Base-by-base conservation (phyloP, 2,329 filamentous ascomycete genomes). In the Pyricularia pennisetigena region DNA sequence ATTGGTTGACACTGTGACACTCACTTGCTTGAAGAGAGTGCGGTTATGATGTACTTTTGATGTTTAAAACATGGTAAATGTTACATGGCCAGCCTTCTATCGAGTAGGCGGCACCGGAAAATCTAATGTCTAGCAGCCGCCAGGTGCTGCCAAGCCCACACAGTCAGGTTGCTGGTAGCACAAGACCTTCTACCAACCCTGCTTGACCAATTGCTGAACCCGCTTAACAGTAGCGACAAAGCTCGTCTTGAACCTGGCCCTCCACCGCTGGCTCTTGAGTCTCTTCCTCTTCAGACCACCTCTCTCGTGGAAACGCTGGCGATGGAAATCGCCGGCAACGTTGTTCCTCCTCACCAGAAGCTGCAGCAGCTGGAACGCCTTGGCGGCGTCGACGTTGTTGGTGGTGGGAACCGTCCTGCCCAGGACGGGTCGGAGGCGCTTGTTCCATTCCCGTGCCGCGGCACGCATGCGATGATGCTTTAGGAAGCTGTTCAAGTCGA, bases 201-300 rank as follows among this genome's bases (percentile, higher is more conserved):
- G 91, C 75, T 82, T 86, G 73, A 86, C 90, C 79, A 96, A 82
- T 76, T 91, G 85, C 74, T 85, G 81, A 6, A 93, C 91, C 72
- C 91, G 82, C 59, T 74, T 76, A 8, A 92, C 85, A 12, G 87
- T 86, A 5, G 84, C 83, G 76, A 81, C 83, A 78, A 95, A 94
- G 4, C 88, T 89, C 35, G 77, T 76, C 82, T 86, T 88, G 79
- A 94, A 95, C 69, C 86, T 85, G 71, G 72, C 79, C 76, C 86
- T 83, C 89, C 90, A 93, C 70, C 91, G 82, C 81, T 89, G 82
- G 69, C 86, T 88, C 76, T 81, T 82, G 72, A 93, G 78, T 74
- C 92, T 85, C 86, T 95, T 96, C 78, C 89, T 84, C 85, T 91
- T 93, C 74, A 92, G 74, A 2, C 92, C 92, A 0, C 85, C 84